Percentiles rank a stretch among this genome's conserved stretches.
These are phyloP conservation scores for Phialocephala subalpina DNA, from an alignment of 2,329 filamentous ascomycete species.

Conservation along the genomic window DNA sequence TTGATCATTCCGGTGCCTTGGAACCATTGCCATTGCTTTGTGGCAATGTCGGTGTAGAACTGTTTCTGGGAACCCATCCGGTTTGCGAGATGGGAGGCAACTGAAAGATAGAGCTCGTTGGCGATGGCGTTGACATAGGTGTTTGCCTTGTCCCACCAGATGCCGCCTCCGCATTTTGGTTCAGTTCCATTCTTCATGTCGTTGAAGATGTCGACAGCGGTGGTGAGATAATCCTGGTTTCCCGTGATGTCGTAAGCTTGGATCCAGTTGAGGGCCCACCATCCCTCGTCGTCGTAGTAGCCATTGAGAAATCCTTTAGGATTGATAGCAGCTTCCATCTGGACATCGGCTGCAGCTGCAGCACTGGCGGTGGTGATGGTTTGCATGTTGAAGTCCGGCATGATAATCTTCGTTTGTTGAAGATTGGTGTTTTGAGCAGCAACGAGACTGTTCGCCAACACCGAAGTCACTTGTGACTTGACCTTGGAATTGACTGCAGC, in stretches of 20 bases:
- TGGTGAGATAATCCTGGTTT: constrained; percentile 58
- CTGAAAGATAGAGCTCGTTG: constrained; percentile 63
- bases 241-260: constrained; percentile 62
- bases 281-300: constrained; percentile 68
- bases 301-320: constrained; percentile 56
- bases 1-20: constrained; percentile 56
- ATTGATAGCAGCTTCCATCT: constrained; percentile 22
- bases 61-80: constrained; percentile 58
- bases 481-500: constrained; percentile 46
- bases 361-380: constrained; percentile 21
- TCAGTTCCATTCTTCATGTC: constrained; percentile 61
- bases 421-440: constrained; percentile 39
- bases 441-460: constrained; percentile 54
- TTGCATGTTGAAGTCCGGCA: constrained; percentile 33
- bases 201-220: constrained; percentile 60
- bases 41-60: constrained; percentile 64
- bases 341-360: constrained; percentile 8
- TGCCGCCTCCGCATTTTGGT: constrained; percentile 55
- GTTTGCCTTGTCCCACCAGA: constrained; percentile 64
- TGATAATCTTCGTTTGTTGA: constrained; percentile 38
- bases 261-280: constrained; percentile 70
- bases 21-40: constrained; percentile 60
- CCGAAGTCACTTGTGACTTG: constrained; percentile 43
- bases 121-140: constrained; percentile 64
- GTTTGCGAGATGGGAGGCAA: constrained; percentile 62